Conservation (phyloP, 2,329 filamentous ascomycete species). For the Fusarium proliferatum region DNA sequence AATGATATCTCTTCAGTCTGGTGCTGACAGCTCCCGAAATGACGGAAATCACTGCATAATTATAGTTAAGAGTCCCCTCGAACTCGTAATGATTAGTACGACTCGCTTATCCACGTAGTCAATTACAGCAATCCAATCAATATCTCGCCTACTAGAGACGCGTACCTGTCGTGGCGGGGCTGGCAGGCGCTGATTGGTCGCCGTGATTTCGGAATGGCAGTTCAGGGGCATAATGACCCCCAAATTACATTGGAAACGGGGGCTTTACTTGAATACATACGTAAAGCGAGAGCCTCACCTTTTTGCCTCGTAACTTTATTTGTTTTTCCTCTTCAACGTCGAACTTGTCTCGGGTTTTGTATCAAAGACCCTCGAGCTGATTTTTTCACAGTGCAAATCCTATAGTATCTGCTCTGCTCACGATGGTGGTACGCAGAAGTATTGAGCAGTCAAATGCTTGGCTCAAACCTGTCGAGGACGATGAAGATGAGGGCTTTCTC, state of each 20-base stretch:
- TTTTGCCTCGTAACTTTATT: slow-evolving; percentile 1
- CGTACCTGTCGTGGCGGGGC: slow-evolving; percentile 9
- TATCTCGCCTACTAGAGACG: slow-evolving; percentile 30
- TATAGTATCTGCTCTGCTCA: not conserved
- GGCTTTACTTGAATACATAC: slow-evolving; percentile 18
- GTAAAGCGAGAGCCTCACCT: slow-evolving; percentile 20
- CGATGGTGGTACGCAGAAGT: slow-evolving; percentile 37
- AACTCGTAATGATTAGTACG: slow-evolving; percentile 2
- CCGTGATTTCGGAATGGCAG: slow-evolving; percentile 1
- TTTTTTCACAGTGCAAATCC: not conserved
- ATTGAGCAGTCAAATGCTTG: slow-evolving; percentile 39
- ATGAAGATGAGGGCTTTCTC: slow-evolving; percentile 44
- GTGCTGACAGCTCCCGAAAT: not conserved
- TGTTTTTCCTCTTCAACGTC: not conserved
- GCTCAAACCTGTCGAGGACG: slow-evolving; percentile 41
- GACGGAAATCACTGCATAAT: not conserved
- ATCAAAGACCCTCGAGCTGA: not conserved
- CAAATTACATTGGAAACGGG: slow-evolving; percentile 27
- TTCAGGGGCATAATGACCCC: slow-evolving; percentile 32
- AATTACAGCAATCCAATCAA: slow-evolving; percentile 18
- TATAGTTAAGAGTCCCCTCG: not conserved
- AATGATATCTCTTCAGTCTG: not conserved
- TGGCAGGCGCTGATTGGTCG: slow-evolving; percentile 13
- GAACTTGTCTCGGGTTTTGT: slow-evolving; percentile 2
- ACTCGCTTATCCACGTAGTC: slow-evolving; percentile 14